Evolutionary conservation across 2,329 filamentous ascomycete genomes (phyloP).

Genomic region (Fusarium vanettenii): DNA sequence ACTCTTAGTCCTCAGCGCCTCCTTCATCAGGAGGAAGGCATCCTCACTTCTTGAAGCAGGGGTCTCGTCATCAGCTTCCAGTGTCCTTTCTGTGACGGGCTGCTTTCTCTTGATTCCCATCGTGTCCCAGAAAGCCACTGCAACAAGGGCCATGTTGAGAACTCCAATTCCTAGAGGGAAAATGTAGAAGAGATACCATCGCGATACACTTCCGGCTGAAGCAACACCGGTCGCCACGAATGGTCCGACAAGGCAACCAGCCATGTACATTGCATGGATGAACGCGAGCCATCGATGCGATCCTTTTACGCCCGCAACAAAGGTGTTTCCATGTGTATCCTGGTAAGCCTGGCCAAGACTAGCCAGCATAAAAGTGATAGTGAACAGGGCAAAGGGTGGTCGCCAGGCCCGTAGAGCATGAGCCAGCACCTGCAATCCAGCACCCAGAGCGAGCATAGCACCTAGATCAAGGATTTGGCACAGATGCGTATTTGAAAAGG

Average conservation of each 20-base stretch:
- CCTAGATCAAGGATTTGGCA: slow-evolving; percentile 65
- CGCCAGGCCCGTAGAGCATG: slow-evolving; percentile 67
- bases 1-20: slow-evolving; percentile 56
- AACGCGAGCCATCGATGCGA: slow-evolving; percentile 72
- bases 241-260: slow-evolving; percentile 67
- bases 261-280: slow-evolving; percentile 72
- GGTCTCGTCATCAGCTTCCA: slow-evolving; percentile 13
- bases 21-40: slow-evolving; percentile 57
- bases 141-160: slow-evolving; percentile 60
- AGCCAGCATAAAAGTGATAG: slow-evolving; percentile 67
- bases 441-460: slow-evolving; percentile 66
- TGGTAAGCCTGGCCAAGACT: slow-evolving; percentile 72
- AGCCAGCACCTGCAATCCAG: slow-evolving; percentile 63
- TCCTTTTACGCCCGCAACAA: slow-evolving; percentile 61
- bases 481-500: slow-evolving; percentile 66
- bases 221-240: slow-evolving; percentile 67
- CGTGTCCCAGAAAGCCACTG: slow-evolving; percentile 62
- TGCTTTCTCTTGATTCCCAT: slow-evolving; percentile 47
- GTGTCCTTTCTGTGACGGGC: neutral
- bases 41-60: slow-evolving; percentile 39
- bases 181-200: slow-evolving; percentile 68
- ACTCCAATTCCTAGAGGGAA: slow-evolving; percentile 65
- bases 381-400: slow-evolving; percentile 68
- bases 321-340: slow-evolving; percentile 73
- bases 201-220: slow-evolving; percentile 44